phyloP scores from a whole-genome alignment of 805 yeast genomes.

The Ogataea henricii region DNA sequence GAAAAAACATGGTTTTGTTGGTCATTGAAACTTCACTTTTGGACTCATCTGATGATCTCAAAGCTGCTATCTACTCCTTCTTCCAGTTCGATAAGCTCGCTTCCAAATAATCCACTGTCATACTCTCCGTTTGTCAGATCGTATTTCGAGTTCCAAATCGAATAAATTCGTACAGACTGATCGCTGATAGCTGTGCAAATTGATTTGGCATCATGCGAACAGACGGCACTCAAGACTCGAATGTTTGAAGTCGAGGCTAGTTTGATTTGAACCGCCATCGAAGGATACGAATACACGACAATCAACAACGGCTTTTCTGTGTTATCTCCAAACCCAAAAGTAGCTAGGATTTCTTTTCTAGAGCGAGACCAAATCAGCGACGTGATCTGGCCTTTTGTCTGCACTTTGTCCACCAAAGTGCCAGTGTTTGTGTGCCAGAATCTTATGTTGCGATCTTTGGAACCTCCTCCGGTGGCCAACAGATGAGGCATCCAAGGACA shows the following conservation, averaged over 20 bases:
- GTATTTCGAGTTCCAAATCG: slow-evolving; percentile 61
- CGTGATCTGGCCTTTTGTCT: slow-evolving; percentile 75
- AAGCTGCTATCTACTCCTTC: slow-evolving; percentile 50
- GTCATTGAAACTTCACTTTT: background rate
- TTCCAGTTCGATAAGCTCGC: slow-evolving; percentile 55
- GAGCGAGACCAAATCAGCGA: slow-evolving; percentile 73
- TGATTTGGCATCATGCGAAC: slow-evolving; percentile 62
- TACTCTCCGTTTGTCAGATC: slow-evolving; percentile 34
- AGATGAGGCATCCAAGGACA: slow-evolving; percentile 88
- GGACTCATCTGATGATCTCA: slow-evolving; percentile 29
- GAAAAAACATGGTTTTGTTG: background rate
- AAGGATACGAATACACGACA: slow-evolving; percentile 68
- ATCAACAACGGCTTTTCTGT: slow-evolving; percentile 51
- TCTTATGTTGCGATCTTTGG: slow-evolving; percentile 72
- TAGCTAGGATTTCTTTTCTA: slow-evolving; percentile 66
- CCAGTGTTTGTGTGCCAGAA: slow-evolving; percentile 89
- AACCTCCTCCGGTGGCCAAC: slow-evolving; percentile 90
- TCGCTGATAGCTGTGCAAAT: slow-evolving; percentile 79
- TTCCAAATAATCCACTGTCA: slow-evolving; percentile 50
- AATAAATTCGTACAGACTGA: slow-evolving; percentile 72
- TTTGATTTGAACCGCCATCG: slow-evolving; percentile 47
- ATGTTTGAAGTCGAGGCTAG: slow-evolving; percentile 53
- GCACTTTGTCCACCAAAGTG: slow-evolving; percentile 56
- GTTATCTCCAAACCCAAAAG: slow-evolving; percentile 75
- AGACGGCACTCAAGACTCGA: slow-evolving; percentile 65